Base-by-base conservation (phyloP, 176 grass and related monocot genomes). In the Paspalum notatum region DNA sequence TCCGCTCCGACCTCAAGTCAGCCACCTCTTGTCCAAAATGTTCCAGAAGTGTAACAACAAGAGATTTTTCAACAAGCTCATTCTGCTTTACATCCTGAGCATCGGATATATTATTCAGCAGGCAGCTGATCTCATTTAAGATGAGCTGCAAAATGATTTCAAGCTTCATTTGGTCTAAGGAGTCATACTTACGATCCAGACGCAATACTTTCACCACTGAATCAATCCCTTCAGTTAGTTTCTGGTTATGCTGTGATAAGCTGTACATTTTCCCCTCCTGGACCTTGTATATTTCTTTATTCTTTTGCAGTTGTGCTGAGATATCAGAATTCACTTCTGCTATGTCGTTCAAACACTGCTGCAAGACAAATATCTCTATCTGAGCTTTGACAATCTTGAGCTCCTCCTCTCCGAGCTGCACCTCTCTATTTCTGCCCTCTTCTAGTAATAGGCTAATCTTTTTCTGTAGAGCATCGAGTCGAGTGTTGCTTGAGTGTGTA, bases 101-200 rank as follows among this genome's bases (percentile, higher is more conserved):
- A 76, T 93, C 88, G 14, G 84, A 86, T 85, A 93, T 81, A 26
- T 58, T 82, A 57, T 75, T 93, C 39, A 88, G 77, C 40, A 95
- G 63, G 88, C 78, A 80, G 43, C 74, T 85, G 71, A 95, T 86
- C 83, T 95, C 92, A 86, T 87, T 87, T 55, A 95, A 73, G 79
- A 99, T 91, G 83, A 99, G 92, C 77, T 95, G 92, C 18, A 93
- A 68, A 78, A 95, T 85, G 13, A 91, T 85, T 58, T 95, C 96
- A 87, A 95, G 68, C 80, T 95, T 87, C 86, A 94, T 87, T 83
- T 86, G 61, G 63, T 89, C 86, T 12, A 95, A 68, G 38, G 92
- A 88, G 7, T 77, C 86, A 83, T 93, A 93, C 74, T 91, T 93
- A 64, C 87, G 72, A 79, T 95, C 92, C 50, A 99, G 51, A 77